Conservation (phyloP, 2,329 filamentous ascomycete genomes). For the Xylariomycetidae sp. region DNA sequence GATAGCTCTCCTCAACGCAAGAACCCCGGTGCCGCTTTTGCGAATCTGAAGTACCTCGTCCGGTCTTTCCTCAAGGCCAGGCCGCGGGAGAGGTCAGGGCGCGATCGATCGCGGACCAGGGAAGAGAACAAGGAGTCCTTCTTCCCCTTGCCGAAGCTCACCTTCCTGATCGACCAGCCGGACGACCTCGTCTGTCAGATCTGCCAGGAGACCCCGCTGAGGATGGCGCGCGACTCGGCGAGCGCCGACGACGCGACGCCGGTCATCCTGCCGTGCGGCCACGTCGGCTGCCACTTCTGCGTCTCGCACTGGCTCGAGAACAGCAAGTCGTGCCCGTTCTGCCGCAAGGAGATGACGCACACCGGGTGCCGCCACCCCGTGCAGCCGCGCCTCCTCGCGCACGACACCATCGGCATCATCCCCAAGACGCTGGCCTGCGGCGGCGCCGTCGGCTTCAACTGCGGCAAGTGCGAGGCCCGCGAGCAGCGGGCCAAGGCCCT, state of each 20-base stretch:
- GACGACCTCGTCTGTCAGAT: constrained; percentile 19
- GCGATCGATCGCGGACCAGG: too few relatives aligned
- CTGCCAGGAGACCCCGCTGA: constrained; percentile 12
- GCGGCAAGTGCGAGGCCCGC: constrained; percentile 11
- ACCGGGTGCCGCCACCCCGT: constrained; percentile 26
- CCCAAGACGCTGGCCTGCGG: constrained; percentile 28
- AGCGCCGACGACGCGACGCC: constrained; percentile 9
- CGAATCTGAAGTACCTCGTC: constrained; percentile 14
- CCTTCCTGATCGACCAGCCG: constrained; percentile 23
- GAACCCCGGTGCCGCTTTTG: too few relatives aligned
- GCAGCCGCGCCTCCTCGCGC: constrained; percentile 19
- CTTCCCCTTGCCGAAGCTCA: constrained; percentile 20
- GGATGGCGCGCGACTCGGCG: constrained; percentile 6
- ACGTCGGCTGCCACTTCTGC: constrained; percentile 27
- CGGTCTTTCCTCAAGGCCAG: constrained; percentile 5
- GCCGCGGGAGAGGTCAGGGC: too few relatives aligned
- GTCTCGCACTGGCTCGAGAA: constrained; percentile 21
- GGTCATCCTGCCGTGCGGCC: constrained; percentile 31
- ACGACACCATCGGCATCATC: constrained; percentile 26
- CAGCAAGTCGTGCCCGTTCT: constrained; percentile 30
- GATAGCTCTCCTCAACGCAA: too few relatives aligned
- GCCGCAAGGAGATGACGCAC: constrained; percentile 24
- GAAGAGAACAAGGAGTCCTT: constrained; percentile 16
- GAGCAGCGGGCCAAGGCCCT: constrained; percentile 3
- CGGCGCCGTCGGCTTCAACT: constrained; percentile 19